These are phyloP conservation scores for Penicillium psychrosexuale DNA, from an alignment of 2,329 filamentous ascomycete genomes.

Conservation along the genomic window DNA sequence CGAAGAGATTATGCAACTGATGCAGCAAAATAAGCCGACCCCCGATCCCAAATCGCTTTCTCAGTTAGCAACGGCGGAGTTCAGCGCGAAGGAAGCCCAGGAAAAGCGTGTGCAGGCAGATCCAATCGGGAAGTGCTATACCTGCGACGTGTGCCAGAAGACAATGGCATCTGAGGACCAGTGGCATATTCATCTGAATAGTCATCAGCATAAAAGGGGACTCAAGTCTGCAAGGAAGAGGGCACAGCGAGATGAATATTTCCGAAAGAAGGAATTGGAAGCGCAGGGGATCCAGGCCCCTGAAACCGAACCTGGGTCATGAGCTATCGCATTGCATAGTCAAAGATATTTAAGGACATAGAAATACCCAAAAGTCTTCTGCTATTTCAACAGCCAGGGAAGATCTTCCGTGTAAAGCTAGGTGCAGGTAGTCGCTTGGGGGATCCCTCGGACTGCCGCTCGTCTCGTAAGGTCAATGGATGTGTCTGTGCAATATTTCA, in stretches of 20 bases:
- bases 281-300: background rate
- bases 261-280: slow-evolving; percentile 25
- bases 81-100: slow-evolving; percentile 56
- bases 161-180: slow-evolving; percentile 55
- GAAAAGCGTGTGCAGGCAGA: slow-evolving; percentile 39
- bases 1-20: slow-evolving; percentile 57
- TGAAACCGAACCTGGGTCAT: background rate
- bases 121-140: slow-evolving; percentile 50
- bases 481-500: background rate
- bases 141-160: slow-evolving; percentile 68
- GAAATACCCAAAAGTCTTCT: background rate
- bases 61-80: slow-evolving; percentile 53
- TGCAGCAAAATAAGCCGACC: slow-evolving; percentile 58
- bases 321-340: background rate
- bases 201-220: slow-evolving; percentile 57
- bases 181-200: slow-evolving; percentile 57
- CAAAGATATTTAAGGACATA: background rate
- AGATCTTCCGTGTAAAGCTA: background rate
- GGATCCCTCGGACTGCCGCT: background rate
- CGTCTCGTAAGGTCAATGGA: background rate
- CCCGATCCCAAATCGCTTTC: slow-evolving; percentile 59
- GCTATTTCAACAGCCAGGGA: background rate
- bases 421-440: background rate
- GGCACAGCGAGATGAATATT: slow-evolving; percentile 32
- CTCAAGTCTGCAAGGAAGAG: slow-evolving; percentile 44